Conservation (phyloP, 2,329 filamentous ascomycete species). For the Sporothrix mexicana region DNA sequence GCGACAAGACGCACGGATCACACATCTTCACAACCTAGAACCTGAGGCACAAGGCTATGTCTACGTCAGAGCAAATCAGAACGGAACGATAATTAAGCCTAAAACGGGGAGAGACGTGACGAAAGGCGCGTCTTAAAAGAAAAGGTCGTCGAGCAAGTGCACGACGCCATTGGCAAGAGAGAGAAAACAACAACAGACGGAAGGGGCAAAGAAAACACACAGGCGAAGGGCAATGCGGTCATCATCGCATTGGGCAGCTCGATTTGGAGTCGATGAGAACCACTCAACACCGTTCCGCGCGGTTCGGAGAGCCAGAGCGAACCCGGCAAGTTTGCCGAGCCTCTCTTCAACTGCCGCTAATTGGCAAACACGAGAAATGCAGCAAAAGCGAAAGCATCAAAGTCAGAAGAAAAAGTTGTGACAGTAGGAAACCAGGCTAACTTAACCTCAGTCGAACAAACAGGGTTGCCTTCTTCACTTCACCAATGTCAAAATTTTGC, state of each 20-base stretch:
- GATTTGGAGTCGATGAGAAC: neutral
- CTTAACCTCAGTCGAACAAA: neutral
- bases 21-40: neutral
- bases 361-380: neutral
- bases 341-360: neutral
- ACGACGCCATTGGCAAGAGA: neutral
- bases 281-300: neutral
- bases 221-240: neutral
- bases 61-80: neutral
- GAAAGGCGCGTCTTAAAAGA: neutral
- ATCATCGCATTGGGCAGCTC: neutral
- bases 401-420: neutral
- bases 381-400: neutral
- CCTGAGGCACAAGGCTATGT: neutral
- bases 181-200: neutral
- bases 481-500: neutral
- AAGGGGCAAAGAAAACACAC: neutral
- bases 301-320: neutral
- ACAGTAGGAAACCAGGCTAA: neutral
- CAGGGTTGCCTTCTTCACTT: slow-evolving; percentile 2
- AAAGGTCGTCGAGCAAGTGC: neutral
- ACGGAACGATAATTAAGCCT: neutral
- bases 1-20: neutral
- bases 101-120: neutral
- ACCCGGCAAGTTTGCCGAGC: neutral